Evolutionary conservation across 2,329 filamentous ascomycete genomes (phyloP), one percentile per base, ranked within the genome.

Genomic region (Colletotrichum theobromicola): DNA sequence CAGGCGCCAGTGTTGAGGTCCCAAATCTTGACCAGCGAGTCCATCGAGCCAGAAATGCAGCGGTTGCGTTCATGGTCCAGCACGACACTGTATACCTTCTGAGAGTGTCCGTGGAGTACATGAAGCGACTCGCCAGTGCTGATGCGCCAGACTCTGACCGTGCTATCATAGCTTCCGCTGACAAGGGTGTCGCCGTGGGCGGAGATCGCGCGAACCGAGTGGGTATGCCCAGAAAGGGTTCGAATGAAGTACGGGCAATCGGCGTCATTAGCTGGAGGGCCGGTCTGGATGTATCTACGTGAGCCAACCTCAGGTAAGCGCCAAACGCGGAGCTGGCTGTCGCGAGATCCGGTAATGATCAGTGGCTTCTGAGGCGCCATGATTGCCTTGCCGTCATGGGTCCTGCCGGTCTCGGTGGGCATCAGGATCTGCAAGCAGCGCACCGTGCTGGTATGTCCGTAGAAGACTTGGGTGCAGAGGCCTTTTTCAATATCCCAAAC

Each of bases 1-100:
- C 95, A 94, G 1, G 93, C 87, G 1, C 97, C 97, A 3, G 94
- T 97, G 34, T 95, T 93, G 16, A 99, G 89, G 75, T 96, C 97
- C 97, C 97, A 99, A 15, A 99, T 96, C 85, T 98, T 98, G 81
- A 99, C 97, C 77, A 96, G 90, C 76, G 97, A 98, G 83, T 99
- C 97, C 97, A 99, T 99, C 8, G 96, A 98, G 15, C 97, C 97
- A 76, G 96, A 98, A 77, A 99, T 98, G 84, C 97, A 99, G 53
- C 96, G 94, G 80, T 97, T 98, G 74, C 97, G 94, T 79, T 94
- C 93, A 78, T 95, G 94, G 80, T 99, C 97, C 26, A 98, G 87
- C 10, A 99, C 97, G 10, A 99, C 97, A 75, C 96, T 98, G 83
- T 99, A 99, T 0, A 99, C 97, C 83, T 99, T 98, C 82, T 96